Base-by-base conservation (phyloP, 805 yeast genomes). In the Metschnikowia santaceciliae region DNA sequence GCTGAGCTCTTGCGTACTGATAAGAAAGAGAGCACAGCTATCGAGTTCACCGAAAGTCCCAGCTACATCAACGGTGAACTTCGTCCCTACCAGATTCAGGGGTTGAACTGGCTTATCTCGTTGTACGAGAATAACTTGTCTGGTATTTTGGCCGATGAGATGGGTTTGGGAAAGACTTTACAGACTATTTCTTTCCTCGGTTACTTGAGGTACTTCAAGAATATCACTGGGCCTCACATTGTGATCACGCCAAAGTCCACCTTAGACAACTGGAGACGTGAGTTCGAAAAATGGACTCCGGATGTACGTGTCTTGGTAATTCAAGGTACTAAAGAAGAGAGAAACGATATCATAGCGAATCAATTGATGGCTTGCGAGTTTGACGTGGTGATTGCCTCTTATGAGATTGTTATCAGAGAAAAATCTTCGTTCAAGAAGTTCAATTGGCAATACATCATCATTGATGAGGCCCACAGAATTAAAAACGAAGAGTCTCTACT, bases 391-490 rank as follows among this genome's bases (percentile, higher is more conserved):
- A 74, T 85, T 46, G 79, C 88, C 0, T 84, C 91, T 4, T 87
- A 84, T 62, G 94, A 87, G 64, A 85, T 86, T 54, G 87, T 87
- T 26, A 86, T 87, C 48, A 78, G 82, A 59, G 94, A 87, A 64
- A 87, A 87, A 62, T 68, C 90, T 0, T 68, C 82, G 1, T 78
- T 87, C 60, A 77, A 67, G 51, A 87, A 86, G 62, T 79, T 87
- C 57, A 77, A 76, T 52, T 87, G 94, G 92, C 82, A 84, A 61
- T 87, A 87, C 62, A 82, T 87, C 46, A 75, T 86, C 19, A 84
- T 87, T 54, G 95, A 87, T 67, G 95, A 87, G 68, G 94, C 92
- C 3, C 95, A 87, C 64, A 75, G 94, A 70, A 82, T 87, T 57
- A 87, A 87, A 61, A 87, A 87, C 63, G 94, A 87, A 61, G 87